Percentiles rank a stretch among this genome's conserved stretches.
phyloP scores from a whole-genome alignment of 139 green algal genomes.

The Micractinium conductrix region DNA sequence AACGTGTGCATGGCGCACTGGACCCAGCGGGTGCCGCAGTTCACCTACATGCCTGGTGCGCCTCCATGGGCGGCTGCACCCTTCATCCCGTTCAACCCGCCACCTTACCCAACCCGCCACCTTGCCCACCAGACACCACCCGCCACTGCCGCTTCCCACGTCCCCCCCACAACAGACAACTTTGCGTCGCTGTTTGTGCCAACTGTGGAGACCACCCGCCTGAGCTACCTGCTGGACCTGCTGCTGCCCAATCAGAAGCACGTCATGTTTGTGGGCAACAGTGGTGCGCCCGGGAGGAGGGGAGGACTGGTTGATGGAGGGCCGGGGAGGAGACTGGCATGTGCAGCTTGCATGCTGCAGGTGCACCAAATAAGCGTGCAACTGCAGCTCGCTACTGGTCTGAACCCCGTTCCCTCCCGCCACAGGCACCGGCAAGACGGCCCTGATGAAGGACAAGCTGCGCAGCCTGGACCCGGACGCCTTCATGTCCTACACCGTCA shows the following conservation, averaged over 20 bases:
- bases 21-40: slow-evolving; percentile 70
- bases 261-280: slow-evolving; percentile 93
- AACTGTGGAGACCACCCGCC: slow-evolving; percentile 86
- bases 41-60: slow-evolving; percentile 60
- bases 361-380: background rate
- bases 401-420: too few relatives aligned
- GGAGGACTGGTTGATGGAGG: background rate
- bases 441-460: slow-evolving; percentile 89
- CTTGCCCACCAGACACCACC: too few relatives aligned
- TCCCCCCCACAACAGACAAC: slow-evolving; percentile 26
- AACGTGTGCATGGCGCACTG: slow-evolving; percentile 77
- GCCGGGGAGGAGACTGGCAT: too few relatives aligned
- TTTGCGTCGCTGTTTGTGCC: slow-evolving; percentile 86
- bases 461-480: slow-evolving; percentile 80
- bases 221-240: slow-evolving; percentile 86
- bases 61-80: too few relatives aligned
- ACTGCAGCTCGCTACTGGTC: background rate
- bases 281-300: too few relatives aligned
- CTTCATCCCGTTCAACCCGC: too few relatives aligned
- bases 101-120: too few relatives aligned
- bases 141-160: too few relatives aligned
- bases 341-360: background rate
- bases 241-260: slow-evolving; percentile 85
- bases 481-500: slow-evolving; percentile 68
- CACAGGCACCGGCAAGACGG: slow-evolving; percentile 86